Evolutionary conservation across 2,329 filamentous ascomycete species (phyloP).

Genomic region (Neofusicoccum parvum): DNA sequence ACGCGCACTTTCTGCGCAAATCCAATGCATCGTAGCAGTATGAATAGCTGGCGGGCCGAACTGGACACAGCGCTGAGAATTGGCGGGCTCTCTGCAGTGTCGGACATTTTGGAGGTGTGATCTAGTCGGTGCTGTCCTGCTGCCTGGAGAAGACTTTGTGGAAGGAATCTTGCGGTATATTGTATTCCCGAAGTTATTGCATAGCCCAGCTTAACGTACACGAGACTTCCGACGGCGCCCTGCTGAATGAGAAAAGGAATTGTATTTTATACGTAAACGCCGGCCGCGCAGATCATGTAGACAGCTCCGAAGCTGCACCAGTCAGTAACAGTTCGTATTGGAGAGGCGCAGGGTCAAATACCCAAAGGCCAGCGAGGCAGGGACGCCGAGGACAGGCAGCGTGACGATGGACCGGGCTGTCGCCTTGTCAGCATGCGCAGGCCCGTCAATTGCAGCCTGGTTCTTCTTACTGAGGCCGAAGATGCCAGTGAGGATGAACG

Average conservation of each 20-base stretch:
- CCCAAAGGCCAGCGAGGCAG: conserved; percentile 88
- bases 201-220: conserved; percentile 39
- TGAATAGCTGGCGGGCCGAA: conserved; percentile 74
- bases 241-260: conserved; percentile 27
- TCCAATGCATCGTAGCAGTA: conserved; percentile 63
- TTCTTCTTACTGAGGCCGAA: conserved; percentile 78
- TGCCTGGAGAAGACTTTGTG: background rate
- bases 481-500: conserved; percentile 70
- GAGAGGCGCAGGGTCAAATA: conserved; percentile 43
- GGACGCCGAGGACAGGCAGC: conserved; percentile 76
- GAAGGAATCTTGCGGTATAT: conserved; percentile 22
- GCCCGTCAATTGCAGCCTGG: background rate
- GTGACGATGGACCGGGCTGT: conserved; percentile 80
- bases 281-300: conserved; percentile 98
- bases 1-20: conserved; percentile 63
- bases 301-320: conserved; percentile 83
- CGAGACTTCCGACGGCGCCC: conserved; percentile 33
- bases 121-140: background rate
- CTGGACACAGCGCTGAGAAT: conserved; percentile 76
- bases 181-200: conserved; percentile 34
- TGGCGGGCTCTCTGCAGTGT: conserved; percentile 43
- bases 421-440: conserved; percentile 6
- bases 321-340: conserved; percentile 21
- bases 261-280: conserved; percentile 83
- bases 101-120: background rate